Evolutionary conservation across 148 eudicot genomes (phyloP).

Genomic region (Pharnaceum exiguum): DNA sequence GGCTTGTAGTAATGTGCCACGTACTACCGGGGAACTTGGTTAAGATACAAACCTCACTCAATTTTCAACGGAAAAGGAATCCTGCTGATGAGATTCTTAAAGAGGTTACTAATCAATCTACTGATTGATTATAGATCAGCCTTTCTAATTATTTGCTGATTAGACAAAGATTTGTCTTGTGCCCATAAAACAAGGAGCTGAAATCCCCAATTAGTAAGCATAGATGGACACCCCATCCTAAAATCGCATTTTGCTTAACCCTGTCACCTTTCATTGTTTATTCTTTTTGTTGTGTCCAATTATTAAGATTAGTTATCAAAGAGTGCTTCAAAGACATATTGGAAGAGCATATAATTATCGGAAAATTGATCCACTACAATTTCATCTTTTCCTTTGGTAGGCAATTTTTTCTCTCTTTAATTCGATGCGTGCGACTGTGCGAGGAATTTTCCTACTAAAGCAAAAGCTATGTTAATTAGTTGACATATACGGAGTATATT

Average conservation of each 20-base stretch:
- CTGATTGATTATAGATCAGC: not conserved
- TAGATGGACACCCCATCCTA: constrained; percentile 4
- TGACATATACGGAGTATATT: too few relatives aligned
- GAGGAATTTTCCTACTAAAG: too few relatives aligned
- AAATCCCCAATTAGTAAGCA: not conserved
- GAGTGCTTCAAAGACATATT: too few relatives aligned
- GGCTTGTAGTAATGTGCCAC: too few relatives aligned
- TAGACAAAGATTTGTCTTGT: constrained; percentile 6
- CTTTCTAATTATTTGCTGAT: not conserved
- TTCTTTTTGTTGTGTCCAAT: not conserved
- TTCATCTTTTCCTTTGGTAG: not conserved
- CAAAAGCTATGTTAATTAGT: too few relatives aligned
- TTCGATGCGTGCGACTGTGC: too few relatives aligned
- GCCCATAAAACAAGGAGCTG: constrained; percentile 20
- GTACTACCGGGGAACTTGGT: too few relatives aligned
- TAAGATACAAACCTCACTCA: too few relatives aligned
- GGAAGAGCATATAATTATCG: too few relatives aligned
- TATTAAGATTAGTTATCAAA: not conserved
- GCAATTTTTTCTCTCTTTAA: too few relatives aligned
- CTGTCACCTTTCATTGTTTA: constrained; percentile 1
- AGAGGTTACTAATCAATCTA: not conserved
- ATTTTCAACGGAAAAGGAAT: not conserved
- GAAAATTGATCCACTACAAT: too few relatives aligned
- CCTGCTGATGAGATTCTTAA: constrained; percentile 8
- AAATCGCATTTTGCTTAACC: constrained; percentile 10